phyloP scores from a whole-genome alignment of 805 yeast species.

The Candida corydali region DNA sequence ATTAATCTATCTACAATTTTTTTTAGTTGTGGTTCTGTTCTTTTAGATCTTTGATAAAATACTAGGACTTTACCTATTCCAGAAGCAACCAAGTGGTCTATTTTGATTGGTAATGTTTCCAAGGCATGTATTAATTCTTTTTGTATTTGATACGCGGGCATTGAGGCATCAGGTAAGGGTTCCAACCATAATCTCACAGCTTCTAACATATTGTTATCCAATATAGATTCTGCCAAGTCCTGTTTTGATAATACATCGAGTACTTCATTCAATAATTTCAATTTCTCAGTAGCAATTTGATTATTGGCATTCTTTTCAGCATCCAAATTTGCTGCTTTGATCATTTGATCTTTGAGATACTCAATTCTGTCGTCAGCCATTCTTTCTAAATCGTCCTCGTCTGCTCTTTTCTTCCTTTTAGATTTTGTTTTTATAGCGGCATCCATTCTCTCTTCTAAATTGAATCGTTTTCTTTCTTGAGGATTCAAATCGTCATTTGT shows the following conservation, averaged over 20 bases:
- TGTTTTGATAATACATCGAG: slow-evolving; percentile 72
- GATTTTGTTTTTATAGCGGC: slow-evolving; percentile 65
- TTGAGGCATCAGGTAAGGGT: slow-evolving; percentile 95
- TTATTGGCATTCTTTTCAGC: slow-evolving; percentile 58
- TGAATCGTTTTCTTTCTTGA: slow-evolving; percentile 53
- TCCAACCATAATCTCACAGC: slow-evolving; percentile 96
- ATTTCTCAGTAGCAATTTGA: slow-evolving; percentile 69
- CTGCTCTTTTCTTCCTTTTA: slow-evolving; percentile 60
- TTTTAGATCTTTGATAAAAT: slow-evolving; percentile 86
- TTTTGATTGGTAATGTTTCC: slow-evolving; percentile 81
- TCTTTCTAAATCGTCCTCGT: slow-evolving; percentile 91
- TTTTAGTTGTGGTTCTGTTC: slow-evolving; percentile 83
- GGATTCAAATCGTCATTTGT: slow-evolving; percentile 30
- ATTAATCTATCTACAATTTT: slow-evolving; percentile 85
- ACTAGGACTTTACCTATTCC: slow-evolving; percentile 91
- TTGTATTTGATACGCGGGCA: slow-evolving; percentile 97
- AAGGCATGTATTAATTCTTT: slow-evolving; percentile 76
- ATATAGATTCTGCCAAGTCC: slow-evolving; percentile 82
- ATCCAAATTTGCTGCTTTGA: slow-evolving; percentile 76
- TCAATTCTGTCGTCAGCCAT: slow-evolving; percentile 91
- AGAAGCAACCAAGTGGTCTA: slow-evolving; percentile 89
- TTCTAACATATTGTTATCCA: slow-evolving; percentile 90
- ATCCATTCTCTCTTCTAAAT: slow-evolving; percentile 77
- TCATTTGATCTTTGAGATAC: slow-evolving; percentile 82
- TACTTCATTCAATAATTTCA: slow-evolving; percentile 77